Evolutionary conservation across 768 basidiomycete species (phyloP).

Genomic region (Mycena amicta): DNA sequence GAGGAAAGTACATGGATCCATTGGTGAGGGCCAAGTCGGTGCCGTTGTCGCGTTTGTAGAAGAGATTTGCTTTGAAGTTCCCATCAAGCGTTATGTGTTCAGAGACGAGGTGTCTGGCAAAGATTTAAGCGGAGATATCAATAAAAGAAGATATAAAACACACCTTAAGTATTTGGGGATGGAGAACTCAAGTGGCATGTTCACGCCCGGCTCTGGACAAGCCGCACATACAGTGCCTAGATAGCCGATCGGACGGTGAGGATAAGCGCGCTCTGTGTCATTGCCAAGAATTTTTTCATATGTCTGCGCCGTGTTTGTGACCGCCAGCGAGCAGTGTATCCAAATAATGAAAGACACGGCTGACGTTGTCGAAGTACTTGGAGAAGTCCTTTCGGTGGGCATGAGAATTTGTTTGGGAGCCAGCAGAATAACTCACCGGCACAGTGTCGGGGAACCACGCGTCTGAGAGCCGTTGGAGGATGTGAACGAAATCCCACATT

Average conservation of each 20-base stretch:
- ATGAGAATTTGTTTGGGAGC: background rate
- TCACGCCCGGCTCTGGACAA: background rate
- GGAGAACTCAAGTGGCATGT: background rate
- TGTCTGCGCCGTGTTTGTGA: background rate
- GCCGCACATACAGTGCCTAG: background rate
- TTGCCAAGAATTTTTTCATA: background rate
- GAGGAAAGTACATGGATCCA: slow-evolving; percentile 2
- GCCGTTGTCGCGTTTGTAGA: slow-evolving; percentile 9
- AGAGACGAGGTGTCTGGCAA: slow-evolving; percentile 1
- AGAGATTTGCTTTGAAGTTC: slow-evolving; percentile 4
- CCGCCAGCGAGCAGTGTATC: background rate
- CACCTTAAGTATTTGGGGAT: background rate
- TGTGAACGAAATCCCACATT: background rate
- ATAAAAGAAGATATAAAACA: background rate
- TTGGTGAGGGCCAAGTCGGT: background rate
- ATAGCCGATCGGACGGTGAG: background rate
- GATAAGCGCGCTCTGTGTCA: background rate
- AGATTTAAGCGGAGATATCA: background rate
- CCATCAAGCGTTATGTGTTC: background rate
- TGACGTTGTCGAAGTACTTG: background rate
- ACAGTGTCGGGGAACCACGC: background rate
- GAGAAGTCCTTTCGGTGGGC: background rate
- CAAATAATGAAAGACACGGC: background rate
- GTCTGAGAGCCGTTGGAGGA: background rate
- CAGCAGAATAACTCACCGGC: background rate